These are phyloP conservation scores for Oryza longistaminata DNA, from an alignment of 176 grass and related monocot species.

Conservation along the genomic window DNA sequence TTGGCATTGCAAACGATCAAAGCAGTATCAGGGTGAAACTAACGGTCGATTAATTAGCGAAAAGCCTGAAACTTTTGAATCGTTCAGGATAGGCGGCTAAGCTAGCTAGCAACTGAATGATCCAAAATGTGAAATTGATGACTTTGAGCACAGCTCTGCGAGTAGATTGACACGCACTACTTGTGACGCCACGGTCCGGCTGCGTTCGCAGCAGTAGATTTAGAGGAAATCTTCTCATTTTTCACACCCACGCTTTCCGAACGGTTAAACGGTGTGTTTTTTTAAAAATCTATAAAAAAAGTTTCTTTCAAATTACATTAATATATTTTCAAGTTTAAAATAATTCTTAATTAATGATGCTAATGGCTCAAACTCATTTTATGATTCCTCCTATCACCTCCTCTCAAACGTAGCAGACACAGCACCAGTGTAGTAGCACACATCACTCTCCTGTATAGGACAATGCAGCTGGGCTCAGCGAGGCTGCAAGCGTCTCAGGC, in stretches of 20 bases:
- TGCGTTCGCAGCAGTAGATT: too few relatives aligned
- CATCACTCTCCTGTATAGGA: background rate
- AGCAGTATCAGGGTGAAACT: background rate
- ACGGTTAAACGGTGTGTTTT: too few relatives aligned
- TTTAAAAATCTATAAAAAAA: too few relatives aligned
- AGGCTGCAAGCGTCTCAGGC: background rate
- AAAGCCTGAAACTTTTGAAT: background rate
- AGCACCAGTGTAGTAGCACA: background rate
- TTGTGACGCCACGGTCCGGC: too few relatives aligned
- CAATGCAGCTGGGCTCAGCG: background rate
- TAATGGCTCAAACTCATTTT: too few relatives aligned
- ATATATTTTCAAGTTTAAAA: too few relatives aligned
- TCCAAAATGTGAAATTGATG: background rate
- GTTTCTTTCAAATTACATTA: too few relatives aligned
- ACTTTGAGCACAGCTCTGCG: background rate
- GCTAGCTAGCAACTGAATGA: background rate
- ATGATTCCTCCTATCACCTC: too few relatives aligned
- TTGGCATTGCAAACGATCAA: background rate
- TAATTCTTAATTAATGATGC: too few relatives aligned
- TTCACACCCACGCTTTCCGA: too few relatives aligned
- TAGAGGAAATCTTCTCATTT: too few relatives aligned
- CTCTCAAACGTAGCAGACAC: background rate
- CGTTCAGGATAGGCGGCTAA: background rate
- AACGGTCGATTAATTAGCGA: background rate
- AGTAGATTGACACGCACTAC: background rate